Base-by-base conservation (phyloP, 2,329 filamentous ascomycete species). In the Paraphaeosphaeria minitans region DNA sequence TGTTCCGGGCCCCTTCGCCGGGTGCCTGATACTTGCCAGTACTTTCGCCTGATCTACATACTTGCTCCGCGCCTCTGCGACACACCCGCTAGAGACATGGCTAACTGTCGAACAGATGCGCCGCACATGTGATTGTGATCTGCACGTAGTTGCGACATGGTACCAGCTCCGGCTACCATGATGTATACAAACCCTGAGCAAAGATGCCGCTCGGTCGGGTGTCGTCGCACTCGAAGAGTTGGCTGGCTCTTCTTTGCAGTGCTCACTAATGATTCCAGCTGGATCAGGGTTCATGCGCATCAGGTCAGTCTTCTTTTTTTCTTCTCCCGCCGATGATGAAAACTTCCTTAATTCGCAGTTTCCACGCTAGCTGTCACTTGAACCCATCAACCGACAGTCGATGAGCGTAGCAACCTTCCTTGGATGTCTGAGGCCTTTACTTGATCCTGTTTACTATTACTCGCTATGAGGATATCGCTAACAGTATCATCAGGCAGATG, bases 1-100 rank as follows among this genome's bases (percentile, higher is more conserved):
- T 89, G 81, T 85, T 65, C 86, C 88, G 88, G 87, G 82, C 74
- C 80, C 80, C 79, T 77, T 82, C 81, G 80, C 84, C 82, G 81
- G 82, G 78, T 75, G 84, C 87, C 88, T 91, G 90, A 89, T 93
- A 93, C 90, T 93, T 91, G 90, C 90, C 90, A 93, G 90, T 93
- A 93, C 89, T 79, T 81, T 85, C 87, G 87, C 91, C 90, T 92
- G 90, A 92, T 80, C 66, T 66, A 66, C 62, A 49, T 48, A 41
- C 53, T 35, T 31, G 24, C 58, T 46, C 56, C 29, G 29, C 13
- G 21, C 29, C 43, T 50, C 42, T 53, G 12, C 27, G 27, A 19
- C 13, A 50, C 13, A 8, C 10, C 27, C 31, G 7, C 24, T 35
- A n/a, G 50, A 27, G 27, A 39, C 29, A 24, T 24, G 42, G 56